Evolutionary conservation across 257 asterid genomes (phyloP), one percentile per base, ranked within the genome.

Genomic region (Solanum clarkiae): DNA sequence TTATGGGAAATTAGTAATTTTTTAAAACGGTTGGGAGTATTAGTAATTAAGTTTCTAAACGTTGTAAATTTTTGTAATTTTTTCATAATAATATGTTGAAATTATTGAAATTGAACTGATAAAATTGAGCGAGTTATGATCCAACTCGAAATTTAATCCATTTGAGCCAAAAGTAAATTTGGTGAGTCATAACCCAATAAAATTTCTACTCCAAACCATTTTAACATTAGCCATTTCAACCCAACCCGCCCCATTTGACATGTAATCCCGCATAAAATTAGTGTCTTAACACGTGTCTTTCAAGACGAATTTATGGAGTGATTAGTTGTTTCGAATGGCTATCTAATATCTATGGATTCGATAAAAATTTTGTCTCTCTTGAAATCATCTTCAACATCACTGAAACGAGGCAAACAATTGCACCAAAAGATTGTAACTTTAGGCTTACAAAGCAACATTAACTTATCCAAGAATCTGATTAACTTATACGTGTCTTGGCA

Each of bases 381-480:
- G 44, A 91, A 89, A 79, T 89, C 92, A 29, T 86, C 88, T 77
- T 85, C 44, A 91, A 86, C 93, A 80, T 70, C 63, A 10, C 17
- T 91, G 85, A 87, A 81, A 84, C 87, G 88, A 84, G 71, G 80
- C 83, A 91, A 79, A 49, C 18, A 70, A 84, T 88, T 84, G 68
- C 98, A 94, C 90, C 96, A 94, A 79, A 90, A 92, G 85, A 22
- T 91, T 8, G 84, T 92, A 45, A 85, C 89, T 51, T 85, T 88
- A 45, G 97, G 98, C 79, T 86, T 92, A 57, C 92, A 90, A 60
- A 91, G 87, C 90, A 87, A 91, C 88, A 80, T 88, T 22, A 85
- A 84, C 42, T 71, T 92, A 51, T 94, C 91, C 91, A 94, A 91
- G 53, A 92, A 86, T 85, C 94, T 94, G 84, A 92, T 92, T 82